Conservation (phyloP, 192 early-diverging fungal species). For the Linnemannia exigua region DNA sequence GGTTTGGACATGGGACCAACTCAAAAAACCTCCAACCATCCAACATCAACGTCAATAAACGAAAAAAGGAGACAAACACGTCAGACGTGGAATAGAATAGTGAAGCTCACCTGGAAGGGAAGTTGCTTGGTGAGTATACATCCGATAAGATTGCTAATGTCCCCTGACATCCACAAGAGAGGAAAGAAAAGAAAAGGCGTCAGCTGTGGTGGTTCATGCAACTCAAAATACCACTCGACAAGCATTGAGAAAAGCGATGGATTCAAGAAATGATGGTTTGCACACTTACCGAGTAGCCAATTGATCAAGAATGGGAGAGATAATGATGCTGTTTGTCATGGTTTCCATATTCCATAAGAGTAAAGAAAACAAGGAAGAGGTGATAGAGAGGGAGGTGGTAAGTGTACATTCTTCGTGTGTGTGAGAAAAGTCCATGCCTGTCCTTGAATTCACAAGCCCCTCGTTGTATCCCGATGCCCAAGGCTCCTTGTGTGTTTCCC, state of each 20-base stretch:
- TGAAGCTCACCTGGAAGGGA: conserved; percentile 74
- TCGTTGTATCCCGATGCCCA: neutral
- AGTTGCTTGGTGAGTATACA: conserved; percentile 79
- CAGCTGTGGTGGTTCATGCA: neutral
- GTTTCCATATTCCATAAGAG: neutral
- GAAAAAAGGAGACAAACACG: conserved; percentile 42
- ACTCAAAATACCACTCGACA: neutral
- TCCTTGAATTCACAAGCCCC: neutral
- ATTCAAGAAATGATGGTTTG: neutral
- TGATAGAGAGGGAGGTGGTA: neutral
- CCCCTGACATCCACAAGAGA: conserved; percentile 60
- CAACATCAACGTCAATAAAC: conserved; percentile 3
- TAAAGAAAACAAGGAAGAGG: neutral
- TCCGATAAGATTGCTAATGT: conserved; percentile 79
- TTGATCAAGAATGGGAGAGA: conserved; percentile 71
- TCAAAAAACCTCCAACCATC: neutral
- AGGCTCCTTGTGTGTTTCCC: neutral
- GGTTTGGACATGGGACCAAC: conserved; percentile 12
- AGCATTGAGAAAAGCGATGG: neutral
- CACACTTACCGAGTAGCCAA: conserved; percentile 70
- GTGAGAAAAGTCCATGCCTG: neutral
- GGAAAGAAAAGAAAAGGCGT: conserved; percentile 7
- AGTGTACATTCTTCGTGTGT: neutral
- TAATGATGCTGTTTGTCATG: conserved; percentile 58
- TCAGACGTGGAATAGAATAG: neutral